Base-by-base conservation (phyloP, 2,329 filamentous ascomycete genomes). In the Fusarium vanettenii region DNA sequence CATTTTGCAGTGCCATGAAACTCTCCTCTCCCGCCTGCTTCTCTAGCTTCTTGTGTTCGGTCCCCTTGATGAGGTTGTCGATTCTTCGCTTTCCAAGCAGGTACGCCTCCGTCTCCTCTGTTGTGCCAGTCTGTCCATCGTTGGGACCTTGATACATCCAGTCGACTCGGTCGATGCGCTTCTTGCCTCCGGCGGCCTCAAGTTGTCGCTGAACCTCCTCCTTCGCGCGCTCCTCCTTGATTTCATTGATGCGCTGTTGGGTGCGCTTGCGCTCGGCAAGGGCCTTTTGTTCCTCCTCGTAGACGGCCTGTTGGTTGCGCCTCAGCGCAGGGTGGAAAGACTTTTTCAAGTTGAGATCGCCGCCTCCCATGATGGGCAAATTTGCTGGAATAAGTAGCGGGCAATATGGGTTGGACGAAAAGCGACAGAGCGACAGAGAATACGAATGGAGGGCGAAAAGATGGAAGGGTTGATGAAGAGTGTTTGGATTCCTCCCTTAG, bases 141-240 rank as follows among this genome's bases (percentile, higher is more conserved):
- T 92, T 93, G 9, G 97, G 95, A 1, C 96, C 96, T 78, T 93
- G 91, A 84, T 99, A 99, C 95, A 99, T 98, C 94, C 97, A 99
- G 79, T 98, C 97, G 29, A 99, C 96, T 39, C 95, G 92, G 78
- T 96, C 92, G 33, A 93, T 86, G 63, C 93, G 89, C 80, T 95
- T 95, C 78, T 90, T 91, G 66, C 95, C 95, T 41, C 97, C 97
- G 1, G 95, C 93, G 3, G 93, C 92, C 84, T 98, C 97, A 66
- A 98, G 94, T 76, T 98, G 89, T 62, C 92, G 91, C 83, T 98
- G 94, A 1, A 98, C 90, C 82, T 98, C 95, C 82, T 98, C 95
- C 76, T 98, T 94, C 57, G 94, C 92, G 56, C 95, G 92, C 85
- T 99, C 97, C 82, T 98, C 95, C 76, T 95, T 95, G 75, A 97